Base-by-base conservation (phyloP, 1,284 basidiomycete genomes). In the Takashimella koratensis region DNA sequence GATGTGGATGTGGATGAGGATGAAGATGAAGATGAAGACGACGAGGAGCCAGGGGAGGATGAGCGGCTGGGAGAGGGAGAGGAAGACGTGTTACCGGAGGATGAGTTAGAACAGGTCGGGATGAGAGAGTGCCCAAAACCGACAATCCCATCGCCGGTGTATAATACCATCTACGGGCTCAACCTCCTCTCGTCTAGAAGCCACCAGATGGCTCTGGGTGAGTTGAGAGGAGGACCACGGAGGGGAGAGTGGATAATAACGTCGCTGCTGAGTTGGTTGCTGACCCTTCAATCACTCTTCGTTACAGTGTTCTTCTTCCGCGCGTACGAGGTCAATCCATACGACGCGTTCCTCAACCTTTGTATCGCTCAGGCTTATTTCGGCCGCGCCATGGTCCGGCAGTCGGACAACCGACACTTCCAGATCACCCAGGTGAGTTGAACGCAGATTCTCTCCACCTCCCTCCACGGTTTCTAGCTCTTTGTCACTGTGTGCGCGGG, bases 341-440 rank as follows among this genome's bases (percentile, higher is more conserved):
- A 88, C 24, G 90, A 98, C 69, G 88, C 93, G 0, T 79, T 96
- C 69, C 80, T 96, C 19, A 92, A 87, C 67, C 78, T 98, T 13
- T 84, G 82, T 30, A 80, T 95, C 5, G 87, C 86, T 0, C 84
- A 93, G 39, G 86, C 90, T 0, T 96, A 88, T 43, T 78, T 95
- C 30, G 89, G 90, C 8, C 82, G 95, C 36, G 86, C 91, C 0
- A 90, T 91, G 84, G 90, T 95, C 63, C 82, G 95, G 10, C 93
- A 97, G 70, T 86, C 88, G 5, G 95, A 98, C 75, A 98, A 98
- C 70, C 78, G 92, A 45, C 88, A 97, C 66, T 90, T 95, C 70
- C 82, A 82, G 45, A 79, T 83, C 41, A 80, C 90, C 64, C 82
- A 86, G 67, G 89, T 91, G 69, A 56, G 84, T 79, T 26, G 19